Conservation (phyloP, 768 basidiomycete genomes). For the Tephrocybe sp. region DNA sequence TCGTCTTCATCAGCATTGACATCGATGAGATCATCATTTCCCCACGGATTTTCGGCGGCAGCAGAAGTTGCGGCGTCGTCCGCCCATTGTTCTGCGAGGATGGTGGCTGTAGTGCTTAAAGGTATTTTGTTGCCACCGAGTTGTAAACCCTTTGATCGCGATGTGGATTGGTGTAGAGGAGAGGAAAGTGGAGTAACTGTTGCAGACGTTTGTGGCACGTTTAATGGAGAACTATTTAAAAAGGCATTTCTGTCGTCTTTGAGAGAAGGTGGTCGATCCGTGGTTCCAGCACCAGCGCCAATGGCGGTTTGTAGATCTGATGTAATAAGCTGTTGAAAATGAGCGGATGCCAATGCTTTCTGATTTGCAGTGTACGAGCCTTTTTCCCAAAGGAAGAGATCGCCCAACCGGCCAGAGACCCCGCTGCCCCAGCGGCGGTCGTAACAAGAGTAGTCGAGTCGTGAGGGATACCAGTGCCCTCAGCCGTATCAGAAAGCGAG, state of each 20-base stretch:
- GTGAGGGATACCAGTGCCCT: slow-evolving; percentile 29
- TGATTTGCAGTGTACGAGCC: slow-evolving; percentile 34
- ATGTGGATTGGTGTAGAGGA: slow-evolving; percentile 18
- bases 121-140: slow-evolving; percentile 59
- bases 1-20: slow-evolving; percentile 92
- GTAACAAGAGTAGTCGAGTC: slow-evolving; percentile 65
- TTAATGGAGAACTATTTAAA: not conserved
- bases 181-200: slow-evolving; percentile 12
- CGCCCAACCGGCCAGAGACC: slow-evolving; percentile 93
- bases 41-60: slow-evolving; percentile 62
- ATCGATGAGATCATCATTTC: slow-evolving; percentile 83
- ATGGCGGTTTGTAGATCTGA: slow-evolving; percentile 76
- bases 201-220: slow-evolving; percentile 6
- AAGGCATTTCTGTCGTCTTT: slow-evolving; percentile 17
- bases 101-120: slow-evolving; percentile 28
- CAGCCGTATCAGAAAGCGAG: slow-evolving; percentile 27
- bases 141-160: slow-evolving; percentile 63
- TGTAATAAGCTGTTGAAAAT: slow-evolving; percentile 55
- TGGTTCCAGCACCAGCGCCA: slow-evolving; percentile 26
- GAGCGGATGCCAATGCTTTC: not conserved
- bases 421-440: slow-evolving; percentile 88
- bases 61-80: slow-evolving; percentile 50
- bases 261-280: slow-evolving; percentile 26
- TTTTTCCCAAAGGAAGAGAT: slow-evolving; percentile 87
- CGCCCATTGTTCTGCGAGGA: slow-evolving; percentile 53